phyloP scores from a whole-genome alignment of 305 asterid species.

The Fraxinus angustifolia region DNA sequence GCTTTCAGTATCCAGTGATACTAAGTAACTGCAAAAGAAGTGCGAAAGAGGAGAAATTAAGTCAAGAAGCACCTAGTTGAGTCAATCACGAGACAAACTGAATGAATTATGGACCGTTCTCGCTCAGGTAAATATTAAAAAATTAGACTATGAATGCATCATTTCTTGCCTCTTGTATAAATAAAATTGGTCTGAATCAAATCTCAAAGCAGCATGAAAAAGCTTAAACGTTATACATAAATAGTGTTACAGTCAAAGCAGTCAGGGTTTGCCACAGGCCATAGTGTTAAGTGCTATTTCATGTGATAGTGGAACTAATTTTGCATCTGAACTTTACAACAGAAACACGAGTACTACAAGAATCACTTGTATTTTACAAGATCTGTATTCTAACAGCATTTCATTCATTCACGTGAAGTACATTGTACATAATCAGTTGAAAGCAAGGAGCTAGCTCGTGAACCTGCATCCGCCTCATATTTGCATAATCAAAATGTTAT shows the following conservation, averaged over 20 bases:
- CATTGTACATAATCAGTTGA: not conserved
- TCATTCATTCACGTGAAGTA: not conserved
- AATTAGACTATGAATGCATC: not conserved
- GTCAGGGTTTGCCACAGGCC: not conserved
- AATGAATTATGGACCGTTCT: not conserved
- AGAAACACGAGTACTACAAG: not conserved
- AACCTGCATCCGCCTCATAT: conserved; percentile 5
- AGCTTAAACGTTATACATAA: not conserved
- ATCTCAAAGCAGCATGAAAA: not conserved
- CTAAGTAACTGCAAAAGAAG: not conserved
- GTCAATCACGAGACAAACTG: not conserved
- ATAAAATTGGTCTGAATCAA: not conserved
- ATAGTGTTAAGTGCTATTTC: not conserved
- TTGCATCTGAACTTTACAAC: not conserved
- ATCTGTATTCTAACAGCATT: not conserved
- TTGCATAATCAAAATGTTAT: not conserved
- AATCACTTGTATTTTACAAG: not conserved
- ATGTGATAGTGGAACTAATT: not conserved
- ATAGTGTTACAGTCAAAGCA: not conserved
- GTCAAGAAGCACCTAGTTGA: not conserved
- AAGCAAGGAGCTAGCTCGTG: not conserved
- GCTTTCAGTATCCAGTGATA: not conserved
- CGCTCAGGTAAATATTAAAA: not conserved
- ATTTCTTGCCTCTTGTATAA: not conserved
- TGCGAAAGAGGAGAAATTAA: too few species aligned